These are phyloP conservation scores for Zygosaccharomyces sapae DNA, from an alignment of 1,139 yeast species.

Conservation along the genomic window DNA sequence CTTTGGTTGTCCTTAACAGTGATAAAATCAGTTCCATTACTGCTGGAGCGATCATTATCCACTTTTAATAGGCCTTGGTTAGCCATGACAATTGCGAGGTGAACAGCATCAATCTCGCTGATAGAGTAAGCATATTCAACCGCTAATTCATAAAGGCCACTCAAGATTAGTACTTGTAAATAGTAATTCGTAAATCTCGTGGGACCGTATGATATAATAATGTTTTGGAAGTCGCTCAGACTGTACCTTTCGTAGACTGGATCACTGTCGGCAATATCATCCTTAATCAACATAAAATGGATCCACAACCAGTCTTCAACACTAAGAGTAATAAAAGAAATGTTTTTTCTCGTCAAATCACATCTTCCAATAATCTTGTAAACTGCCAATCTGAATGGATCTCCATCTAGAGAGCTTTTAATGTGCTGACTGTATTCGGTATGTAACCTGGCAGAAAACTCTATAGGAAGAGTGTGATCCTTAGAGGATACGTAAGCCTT, in stretches of 20 bases:
- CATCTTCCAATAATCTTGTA: conserved; percentile 92
- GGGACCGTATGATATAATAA: conserved; percentile 68
- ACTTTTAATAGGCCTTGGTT: conserved; percentile 60
- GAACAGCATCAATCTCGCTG: conserved; percentile 84
- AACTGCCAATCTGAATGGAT: conserved; percentile 86
- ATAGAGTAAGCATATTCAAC: conserved; percentile 62
- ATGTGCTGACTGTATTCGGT: conserved; percentile 84
- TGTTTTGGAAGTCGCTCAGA: conserved; percentile 68
- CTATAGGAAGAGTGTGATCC: conserved; percentile 55
- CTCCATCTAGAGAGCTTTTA: conserved; percentile 66
- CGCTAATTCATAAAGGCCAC: conserved; percentile 82
- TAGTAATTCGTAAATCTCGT: conserved; percentile 69
- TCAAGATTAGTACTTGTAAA: conserved; percentile 66
- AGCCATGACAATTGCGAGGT: conserved; percentile 76
- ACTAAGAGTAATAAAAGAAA: conserved; percentile 73
- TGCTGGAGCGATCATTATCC: not conserved
- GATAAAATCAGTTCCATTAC: conserved; percentile 34
- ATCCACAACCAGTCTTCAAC: conserved; percentile 98
- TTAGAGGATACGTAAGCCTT: conserved; percentile 63
- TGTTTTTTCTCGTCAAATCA: conserved; percentile 61
- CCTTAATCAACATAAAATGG: conserved; percentile 73
- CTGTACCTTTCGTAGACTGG: conserved; percentile 70
- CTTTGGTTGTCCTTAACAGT: conserved; percentile 37
- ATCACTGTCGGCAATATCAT: conserved; percentile 43
- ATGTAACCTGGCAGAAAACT: conserved; percentile 65